Evolutionary conservation across 2,329 filamentous ascomycete genomes (phyloP), one percentile per base, ranked within the genome.

Genomic region (Coleophoma crateriformis): DNA sequence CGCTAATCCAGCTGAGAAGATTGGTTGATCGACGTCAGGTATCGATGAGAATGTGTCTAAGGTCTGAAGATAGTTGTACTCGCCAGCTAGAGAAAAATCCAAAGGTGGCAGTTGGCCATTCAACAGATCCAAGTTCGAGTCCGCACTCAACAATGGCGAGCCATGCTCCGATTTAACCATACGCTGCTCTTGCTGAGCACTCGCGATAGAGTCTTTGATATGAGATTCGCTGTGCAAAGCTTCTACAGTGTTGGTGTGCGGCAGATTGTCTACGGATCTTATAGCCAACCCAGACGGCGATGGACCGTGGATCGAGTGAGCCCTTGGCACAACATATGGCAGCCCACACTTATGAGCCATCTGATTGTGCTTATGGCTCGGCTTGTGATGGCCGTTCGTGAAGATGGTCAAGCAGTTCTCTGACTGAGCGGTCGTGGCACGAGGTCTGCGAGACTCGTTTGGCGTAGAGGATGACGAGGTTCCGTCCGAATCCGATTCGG

Each of bases 371-470:
- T 82, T 83, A 62, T 80, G 74, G 12, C 75, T 70, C 14, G 81
- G 77, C 60, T 81, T 84, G 69, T 82, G 81, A 59, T 84, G 79
- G 46, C 81, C 81, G 59, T 84, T 77, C 56, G 82, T 75, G 60
- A 85, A 82, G 56, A 83, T 80, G 44, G 75, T 75, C 49, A 85
- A 66, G 33, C 59, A 62, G 47, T 72, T 75, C 53, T 85, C 82
- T 5, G 81, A 82, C 58, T 81, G 81, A 48, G 78, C 74, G 40
- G 81, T 84, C 61, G 81, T 79, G 51, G 83, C 79, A 55, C 81
- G 74, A 57, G 79, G 76, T 58, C 78, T 73, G 46, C 77, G 75
- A 42, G 61, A 61, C 22, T 60, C 61, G 35, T 59, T 48, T 64
- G 68, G 60, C 15, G 66, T 56, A 59, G 76, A 78, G 49, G 72